phyloP scores from a whole-genome alignment of 1,284 basidiomycete species.

The Prillingera fragicola region DNA sequence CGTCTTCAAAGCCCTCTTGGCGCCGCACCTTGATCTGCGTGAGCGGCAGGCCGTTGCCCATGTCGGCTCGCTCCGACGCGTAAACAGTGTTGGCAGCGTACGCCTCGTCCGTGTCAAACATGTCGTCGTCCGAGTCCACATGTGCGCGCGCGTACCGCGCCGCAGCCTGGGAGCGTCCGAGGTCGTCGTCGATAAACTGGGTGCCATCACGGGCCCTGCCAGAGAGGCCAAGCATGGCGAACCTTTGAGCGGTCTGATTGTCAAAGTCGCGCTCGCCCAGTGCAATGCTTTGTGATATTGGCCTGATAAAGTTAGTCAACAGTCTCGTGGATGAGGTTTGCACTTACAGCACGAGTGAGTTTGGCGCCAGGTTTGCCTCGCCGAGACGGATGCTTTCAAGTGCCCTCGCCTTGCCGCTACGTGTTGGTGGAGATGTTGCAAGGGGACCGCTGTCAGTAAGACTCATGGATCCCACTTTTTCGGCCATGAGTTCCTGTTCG shows the following conservation, averaged over 20 bases:
- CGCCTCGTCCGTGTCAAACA: slow-evolving; percentile 19
- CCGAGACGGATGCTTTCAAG: slow-evolving; percentile 26
- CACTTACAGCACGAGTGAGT: slow-evolving; percentile 35
- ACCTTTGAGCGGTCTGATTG: slow-evolving; percentile 25
- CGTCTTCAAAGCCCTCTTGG: slow-evolving; percentile 22
- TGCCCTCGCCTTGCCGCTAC: slow-evolving; percentile 33
- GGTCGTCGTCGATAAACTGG: background rate
- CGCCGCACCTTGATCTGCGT: slow-evolving; percentile 13
- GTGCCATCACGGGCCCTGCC: too few relatives aligned
- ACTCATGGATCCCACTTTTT: slow-evolving; percentile 7
- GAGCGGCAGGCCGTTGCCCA: slow-evolving; percentile 23
- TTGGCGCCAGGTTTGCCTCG: slow-evolving; percentile 22
- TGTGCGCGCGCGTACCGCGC: background rate
- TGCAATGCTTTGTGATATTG: slow-evolving; percentile 28
- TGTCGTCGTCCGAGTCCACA: slow-evolving; percentile 12
- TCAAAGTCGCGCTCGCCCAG: slow-evolving; percentile 37
- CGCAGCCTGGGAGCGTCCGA: background rate
- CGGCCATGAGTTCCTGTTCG: slow-evolving; percentile 35
- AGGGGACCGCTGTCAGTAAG: slow-evolving; percentile 3
- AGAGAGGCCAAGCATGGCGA: slow-evolving; percentile 22
- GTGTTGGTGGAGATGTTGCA: slow-evolving; percentile 4
- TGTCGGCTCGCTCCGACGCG: slow-evolving; percentile 14
- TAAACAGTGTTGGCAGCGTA: slow-evolving; percentile 9
- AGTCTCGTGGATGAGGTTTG: background rate
- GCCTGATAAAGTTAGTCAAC: slow-evolving; percentile 20